Conservation (phyloP, 768 basidiomycete species). For the Naganishia vishniacii region DNA sequence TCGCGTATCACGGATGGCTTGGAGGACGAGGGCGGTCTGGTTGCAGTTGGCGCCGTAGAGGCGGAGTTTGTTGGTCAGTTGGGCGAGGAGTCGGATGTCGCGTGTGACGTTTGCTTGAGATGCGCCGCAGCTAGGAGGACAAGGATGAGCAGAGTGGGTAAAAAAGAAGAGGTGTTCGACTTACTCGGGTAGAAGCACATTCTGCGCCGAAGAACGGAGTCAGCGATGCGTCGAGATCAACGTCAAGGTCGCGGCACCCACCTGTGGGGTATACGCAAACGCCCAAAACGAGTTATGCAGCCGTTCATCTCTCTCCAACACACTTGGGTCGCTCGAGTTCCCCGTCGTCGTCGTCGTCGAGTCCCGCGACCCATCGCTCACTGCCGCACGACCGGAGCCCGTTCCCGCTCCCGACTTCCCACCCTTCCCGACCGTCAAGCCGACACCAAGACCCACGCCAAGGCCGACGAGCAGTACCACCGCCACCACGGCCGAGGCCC, state of each 20-base stretch:
- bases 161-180: too few relatives aligned
- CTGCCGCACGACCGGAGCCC: constrained; percentile 25
- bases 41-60: constrained; percentile 67
- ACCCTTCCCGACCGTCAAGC: constrained; percentile 60
- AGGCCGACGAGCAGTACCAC: constrained; percentile 57
- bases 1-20: constrained; percentile 84
- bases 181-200: constrained; percentile 30
- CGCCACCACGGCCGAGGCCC: constrained; percentile 52
- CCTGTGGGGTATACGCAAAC: constrained; percentile 72
- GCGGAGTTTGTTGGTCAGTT: constrained; percentile 60
- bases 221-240: not conserved
- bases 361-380: constrained; percentile 27
- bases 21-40: constrained; percentile 55
- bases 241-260: constrained; percentile 24
- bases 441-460: constrained; percentile 55
- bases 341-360: constrained; percentile 47
- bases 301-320: constrained; percentile 64
- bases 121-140: constrained; percentile 37
- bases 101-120: constrained; percentile 43
- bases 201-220: constrained; percentile 12
- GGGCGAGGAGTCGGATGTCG: constrained; percentile 63
- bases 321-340: constrained; percentile 62
- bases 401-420: constrained; percentile 34
- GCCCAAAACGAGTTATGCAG: constrained; percentile 76
- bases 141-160: not conserved